Evolutionary conservation across 2,329 filamentous ascomycete genomes (phyloP).

Genomic region (Colletotrichum sp.): DNA sequence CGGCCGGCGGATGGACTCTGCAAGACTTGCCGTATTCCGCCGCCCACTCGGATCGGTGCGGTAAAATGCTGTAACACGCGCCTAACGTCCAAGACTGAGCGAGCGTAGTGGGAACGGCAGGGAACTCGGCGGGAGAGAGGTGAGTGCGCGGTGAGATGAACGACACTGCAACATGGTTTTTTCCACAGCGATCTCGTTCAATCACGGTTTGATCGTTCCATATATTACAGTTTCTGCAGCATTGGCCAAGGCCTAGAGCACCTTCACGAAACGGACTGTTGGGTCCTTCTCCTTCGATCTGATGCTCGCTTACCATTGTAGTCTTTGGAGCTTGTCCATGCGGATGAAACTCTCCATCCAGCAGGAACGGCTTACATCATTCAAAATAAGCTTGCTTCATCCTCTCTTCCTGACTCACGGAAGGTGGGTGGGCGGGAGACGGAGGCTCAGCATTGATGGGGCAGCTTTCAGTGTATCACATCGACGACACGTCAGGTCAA

Average conservation of each 20-base stretch:
- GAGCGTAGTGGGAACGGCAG: neutral
- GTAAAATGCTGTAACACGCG: neutral
- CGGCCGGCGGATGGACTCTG: neutral
- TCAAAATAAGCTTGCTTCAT: neutral
- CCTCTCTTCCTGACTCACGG: neutral
- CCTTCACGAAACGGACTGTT: neutral
- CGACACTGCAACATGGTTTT: neutral
- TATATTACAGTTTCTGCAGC: neutral
- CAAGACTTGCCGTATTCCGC: neutral
- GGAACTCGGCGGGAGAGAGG: neutral
- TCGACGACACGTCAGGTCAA: neutral
- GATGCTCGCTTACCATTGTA: neutral
- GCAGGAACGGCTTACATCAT: neutral
- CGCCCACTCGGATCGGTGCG: constrained; percentile 2
- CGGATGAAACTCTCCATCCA: neutral
- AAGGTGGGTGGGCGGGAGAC: neutral
- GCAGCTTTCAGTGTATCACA: neutral
- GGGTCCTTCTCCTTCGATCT: neutral
- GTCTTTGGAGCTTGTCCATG: neutral
- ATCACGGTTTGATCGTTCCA: neutral
- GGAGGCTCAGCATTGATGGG: neutral
- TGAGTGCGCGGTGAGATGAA: neutral
- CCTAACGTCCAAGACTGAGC: neutral
- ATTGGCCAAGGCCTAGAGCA: neutral
- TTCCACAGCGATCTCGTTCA: neutral